Conservation (phyloP, 2,329 filamentous ascomycete species). For the Westerdykella aurantiaca region DNA sequence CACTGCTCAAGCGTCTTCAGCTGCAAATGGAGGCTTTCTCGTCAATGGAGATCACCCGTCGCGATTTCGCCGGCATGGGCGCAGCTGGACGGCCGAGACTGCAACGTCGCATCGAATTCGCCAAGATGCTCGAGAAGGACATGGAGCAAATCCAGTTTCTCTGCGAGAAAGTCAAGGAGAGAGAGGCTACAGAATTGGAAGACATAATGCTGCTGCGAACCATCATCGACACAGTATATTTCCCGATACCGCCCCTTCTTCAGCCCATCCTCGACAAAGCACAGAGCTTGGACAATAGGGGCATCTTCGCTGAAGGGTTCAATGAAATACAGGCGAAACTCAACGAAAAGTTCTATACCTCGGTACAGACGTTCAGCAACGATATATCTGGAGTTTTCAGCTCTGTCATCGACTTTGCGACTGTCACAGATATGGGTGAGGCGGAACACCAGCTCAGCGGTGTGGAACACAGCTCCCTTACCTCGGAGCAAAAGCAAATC, state of each 20-base stretch:
- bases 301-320: slow-evolving; percentile 51
- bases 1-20: slow-evolving; percentile 86
- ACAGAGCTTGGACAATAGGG: slow-evolving; percentile 50
- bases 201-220: slow-evolving; percentile 69
- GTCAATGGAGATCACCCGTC: slow-evolving; percentile 91
- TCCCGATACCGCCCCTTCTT: slow-evolving; percentile 74
- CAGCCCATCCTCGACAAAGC: slow-evolving; percentile 75
- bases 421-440: slow-evolving; percentile 36
- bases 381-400: slow-evolving; percentile 54
- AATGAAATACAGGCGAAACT: slow-evolving; percentile 49
- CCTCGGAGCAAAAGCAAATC: slow-evolving; percentile 68
- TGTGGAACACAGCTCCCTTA: slow-evolving; percentile 38
- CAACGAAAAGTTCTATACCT: slow-evolving; percentile 53
- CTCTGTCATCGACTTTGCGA: slow-evolving; percentile 48
- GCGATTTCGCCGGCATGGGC: slow-evolving; percentile 95
- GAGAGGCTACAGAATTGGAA: slow-evolving; percentile 72
- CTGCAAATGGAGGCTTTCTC: slow-evolving; percentile 94
- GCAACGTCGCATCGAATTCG: slow-evolving; percentile 80
- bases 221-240: slow-evolving; percentile 85
- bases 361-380: slow-evolving; percentile 55
- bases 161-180: slow-evolving; percentile 63
- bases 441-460: slow-evolving; percentile 40
- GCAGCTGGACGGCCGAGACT: slow-evolving; percentile 72
- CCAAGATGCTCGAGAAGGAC: slow-evolving; percentile 66
- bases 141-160: slow-evolving; percentile 69